A percentile compares a stretch with the other conserved stretches of the same genome.
These are phyloP conservation scores for Candida ulmi DNA, from an alignment of 805 yeast species.

Conservation along the genomic window DNA sequence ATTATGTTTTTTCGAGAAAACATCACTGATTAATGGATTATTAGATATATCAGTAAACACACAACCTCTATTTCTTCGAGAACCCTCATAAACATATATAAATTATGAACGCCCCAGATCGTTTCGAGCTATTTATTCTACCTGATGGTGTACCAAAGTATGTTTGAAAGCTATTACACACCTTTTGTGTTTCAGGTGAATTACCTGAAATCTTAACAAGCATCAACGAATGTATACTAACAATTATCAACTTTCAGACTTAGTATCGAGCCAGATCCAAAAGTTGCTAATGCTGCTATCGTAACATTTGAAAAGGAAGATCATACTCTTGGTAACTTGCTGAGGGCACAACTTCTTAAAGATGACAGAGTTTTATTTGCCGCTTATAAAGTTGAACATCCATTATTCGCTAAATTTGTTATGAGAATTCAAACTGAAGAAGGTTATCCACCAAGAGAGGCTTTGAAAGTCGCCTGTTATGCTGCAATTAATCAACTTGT, in stretches of 20 bases:
- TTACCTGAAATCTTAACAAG: too few species aligned
- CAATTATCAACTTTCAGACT: constrained; percentile 37
- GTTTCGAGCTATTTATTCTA: constrained; percentile 91
- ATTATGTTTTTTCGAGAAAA: neutral
- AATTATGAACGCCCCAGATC: constrained; percentile 96
- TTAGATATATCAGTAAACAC: too few species aligned
- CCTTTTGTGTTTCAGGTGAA: too few species aligned
- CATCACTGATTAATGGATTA: neutral
- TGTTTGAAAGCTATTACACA: constrained; percentile 31
- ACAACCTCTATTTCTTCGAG: too few species aligned
- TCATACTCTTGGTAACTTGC: constrained; percentile 89
- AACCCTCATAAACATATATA: neutral
- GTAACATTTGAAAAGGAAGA: constrained; percentile 95
- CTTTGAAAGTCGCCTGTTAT: constrained; percentile 85
- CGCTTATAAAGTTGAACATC: constrained; percentile 97
- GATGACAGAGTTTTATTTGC: constrained; percentile 92
- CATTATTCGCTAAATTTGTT: constrained; percentile 90
- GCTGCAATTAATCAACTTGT: constrained; percentile 75
- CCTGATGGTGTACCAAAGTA: constrained; percentile 98
- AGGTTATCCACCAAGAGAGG: constrained; percentile 87
- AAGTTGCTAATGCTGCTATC: constrained; percentile 91
- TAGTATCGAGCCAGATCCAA: constrained; percentile 85
- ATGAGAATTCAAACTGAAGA: constrained; percentile 95
- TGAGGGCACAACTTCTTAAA: constrained; percentile 78
- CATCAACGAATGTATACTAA: too few species aligned